A percentile compares a stretch with the other conserved stretches of the same genome.
phyloP scores from a whole-genome alignment of 2,329 filamentous ascomycete species.

The Balansia obtecta region DNA sequence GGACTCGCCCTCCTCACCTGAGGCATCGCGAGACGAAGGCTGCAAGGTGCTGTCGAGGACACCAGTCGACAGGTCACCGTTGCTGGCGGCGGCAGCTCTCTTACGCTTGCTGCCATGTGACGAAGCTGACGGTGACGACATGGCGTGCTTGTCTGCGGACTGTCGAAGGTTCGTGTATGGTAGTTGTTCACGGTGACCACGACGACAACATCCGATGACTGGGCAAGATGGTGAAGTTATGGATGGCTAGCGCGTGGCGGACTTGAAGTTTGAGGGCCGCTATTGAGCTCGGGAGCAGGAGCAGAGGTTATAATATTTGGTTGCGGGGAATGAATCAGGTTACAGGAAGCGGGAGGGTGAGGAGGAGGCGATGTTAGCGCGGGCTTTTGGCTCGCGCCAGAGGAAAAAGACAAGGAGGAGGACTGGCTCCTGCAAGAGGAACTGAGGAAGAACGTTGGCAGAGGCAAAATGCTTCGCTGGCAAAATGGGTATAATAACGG shows the following conservation, averaged over 20 bases:
- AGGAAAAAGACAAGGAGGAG: neutral
- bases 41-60: conserved; percentile 43
- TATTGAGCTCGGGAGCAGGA: neutral
- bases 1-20: conserved; percentile 68
- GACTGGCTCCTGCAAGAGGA: too few relatives aligned
- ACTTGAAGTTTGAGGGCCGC: neutral
- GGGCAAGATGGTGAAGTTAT: neutral
- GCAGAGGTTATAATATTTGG: conserved; percentile 2
- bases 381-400: neutral
- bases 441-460: neutral
- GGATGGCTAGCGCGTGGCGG: neutral
- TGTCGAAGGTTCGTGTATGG: neutral
- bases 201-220: neutral
- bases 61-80: conserved; percentile 30
- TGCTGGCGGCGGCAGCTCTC: conserved; percentile 48
- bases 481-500: neutral
- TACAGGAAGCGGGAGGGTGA: neutral
- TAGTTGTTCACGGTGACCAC: conserved; percentile 1
- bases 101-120: conserved; percentile 63
- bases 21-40: conserved; percentile 70
- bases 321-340: conserved; percentile 1
- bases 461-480: neutral
- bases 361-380: neutral
- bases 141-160: conserved; percentile 16
- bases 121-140: conserved; percentile 48